Base-by-base conservation (phyloP, 2,329 filamentous ascomycete genomes). In the Alternaria sp. region DNA sequence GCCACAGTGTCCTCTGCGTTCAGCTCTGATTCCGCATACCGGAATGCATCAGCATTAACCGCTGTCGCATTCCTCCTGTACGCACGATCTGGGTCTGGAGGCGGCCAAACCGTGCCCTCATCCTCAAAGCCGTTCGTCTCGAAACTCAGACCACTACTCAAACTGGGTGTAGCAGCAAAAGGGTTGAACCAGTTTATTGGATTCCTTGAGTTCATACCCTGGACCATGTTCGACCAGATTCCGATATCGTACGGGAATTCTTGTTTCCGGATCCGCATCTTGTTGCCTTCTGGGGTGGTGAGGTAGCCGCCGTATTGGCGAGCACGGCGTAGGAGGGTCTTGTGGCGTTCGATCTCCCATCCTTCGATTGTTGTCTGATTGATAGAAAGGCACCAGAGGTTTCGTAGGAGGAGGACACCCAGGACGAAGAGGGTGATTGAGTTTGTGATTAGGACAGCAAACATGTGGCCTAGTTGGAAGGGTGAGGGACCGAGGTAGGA, bases 231-330 rank as follows among this genome's bases (percentile, higher is more conserved):
- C 36, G 81, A 75, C 80, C 87, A 93, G 68, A 95, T 82, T 51
- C 91, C 91, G 44, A 94, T 80, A 71, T 96, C 92, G 78, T 93
- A 95, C 0, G 92, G 92, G 68, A 93, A 95, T 76, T 94, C 91
- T 69, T 94, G 86, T 54, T 83, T 85, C 58, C 85, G 82, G 43
- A 91, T 84, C 11, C 82, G 79, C 3, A 89, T 63, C 57, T 81
- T 75, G 4, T 32, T 30, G 3, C 88, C 88, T 44, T 88, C 85
- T 0, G 87, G 86, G 0, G 82, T 85, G 36, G 86, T 77, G 44
- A 83, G 78, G 68, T 82, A 86, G 6, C 88, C 88, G 1, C 88
- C 87, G 20, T 86, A 81, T 38, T 78, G 74, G 5, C 79, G 71
- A 2, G 82, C 80, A 16, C 82, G 79, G 4, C 81, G 75, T 5